Evolutionary conservation across 306 rosid genomes (phyloP).

Genomic region (Corylus heterophylla): DNA sequence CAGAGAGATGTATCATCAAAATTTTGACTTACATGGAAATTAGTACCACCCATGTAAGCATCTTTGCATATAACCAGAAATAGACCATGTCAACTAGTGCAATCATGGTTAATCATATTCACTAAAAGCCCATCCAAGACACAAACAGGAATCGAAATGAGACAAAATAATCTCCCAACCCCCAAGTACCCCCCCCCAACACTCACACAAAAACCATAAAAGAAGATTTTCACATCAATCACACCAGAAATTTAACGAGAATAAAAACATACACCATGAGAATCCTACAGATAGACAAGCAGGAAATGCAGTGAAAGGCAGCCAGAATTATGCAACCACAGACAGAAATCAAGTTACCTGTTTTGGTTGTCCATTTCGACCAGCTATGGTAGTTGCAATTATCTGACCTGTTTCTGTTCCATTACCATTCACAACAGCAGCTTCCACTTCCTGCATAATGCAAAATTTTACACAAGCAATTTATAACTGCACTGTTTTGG

Average conservation of each 20-base stretch:
- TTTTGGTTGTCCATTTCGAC: conserved; percentile 78
- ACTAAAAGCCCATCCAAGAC: not conserved
- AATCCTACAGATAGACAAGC: not conserved
- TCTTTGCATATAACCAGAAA: not conserved
- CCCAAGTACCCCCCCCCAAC: not conserved
- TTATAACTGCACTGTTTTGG: not conserved
- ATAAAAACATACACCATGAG: not conserved
- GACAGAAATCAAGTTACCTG: conserved; percentile 50
- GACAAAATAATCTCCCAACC: not conserved
- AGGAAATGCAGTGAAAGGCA: not conserved
- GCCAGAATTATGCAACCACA: conserved; percentile 12
- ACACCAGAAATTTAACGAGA: not conserved
- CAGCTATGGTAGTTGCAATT: conserved; percentile 74
- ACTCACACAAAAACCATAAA: not conserved
- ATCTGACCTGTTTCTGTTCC: conserved; percentile 90
- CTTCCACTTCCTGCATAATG: conserved; percentile 61
- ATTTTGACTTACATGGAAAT: not conserved
- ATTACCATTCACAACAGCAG: conserved; percentile 61
- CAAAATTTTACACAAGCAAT: conserved; percentile 14
- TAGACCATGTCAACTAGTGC: not conserved
- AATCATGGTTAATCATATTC: not conserved
- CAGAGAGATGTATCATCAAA: not conserved
- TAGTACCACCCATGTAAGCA: not conserved
- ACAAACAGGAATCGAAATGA: not conserved
- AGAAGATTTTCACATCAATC: not conserved